phyloP scores from a whole-genome alignment of 768 basidiomycete species.

The Kondoa subrosea region DNA sequence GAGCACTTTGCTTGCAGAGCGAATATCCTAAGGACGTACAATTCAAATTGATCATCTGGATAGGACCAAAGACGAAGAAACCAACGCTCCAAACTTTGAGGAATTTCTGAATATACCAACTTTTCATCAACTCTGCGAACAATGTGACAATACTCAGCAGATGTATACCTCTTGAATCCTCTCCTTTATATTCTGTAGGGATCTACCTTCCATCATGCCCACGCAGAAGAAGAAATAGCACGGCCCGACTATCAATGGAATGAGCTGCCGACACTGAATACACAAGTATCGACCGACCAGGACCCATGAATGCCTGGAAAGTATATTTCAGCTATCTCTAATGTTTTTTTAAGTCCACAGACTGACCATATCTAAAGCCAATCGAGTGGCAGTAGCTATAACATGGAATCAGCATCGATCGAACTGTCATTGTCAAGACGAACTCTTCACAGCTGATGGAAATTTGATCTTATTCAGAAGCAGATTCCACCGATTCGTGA shows the following conservation, averaged over 20 bases:
- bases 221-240: background rate
- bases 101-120: background rate
- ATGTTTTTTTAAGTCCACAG: no score
- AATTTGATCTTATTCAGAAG: background rate
- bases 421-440: background rate
- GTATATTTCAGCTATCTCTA: background rate
- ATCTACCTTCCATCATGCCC: background rate
- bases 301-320: background rate
- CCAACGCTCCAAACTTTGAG: background rate
- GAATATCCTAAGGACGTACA: background rate
- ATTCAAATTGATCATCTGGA: background rate
- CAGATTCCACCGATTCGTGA: background rate
- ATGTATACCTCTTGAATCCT: background rate
- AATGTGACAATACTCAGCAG: no score
- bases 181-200: background rate
- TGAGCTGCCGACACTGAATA: background rate
- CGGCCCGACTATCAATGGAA: background rate
- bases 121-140: background rate
- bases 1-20: background rate
- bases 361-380: no score
- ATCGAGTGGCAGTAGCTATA: no score
- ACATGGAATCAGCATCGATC: no score
- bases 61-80: background rate
- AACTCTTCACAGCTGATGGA: background rate
- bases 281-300: background rate